Evolutionary conservation across 352 stramenopile species (phyloP).

Genomic region (Halophytophthora batemanensis): DNA sequence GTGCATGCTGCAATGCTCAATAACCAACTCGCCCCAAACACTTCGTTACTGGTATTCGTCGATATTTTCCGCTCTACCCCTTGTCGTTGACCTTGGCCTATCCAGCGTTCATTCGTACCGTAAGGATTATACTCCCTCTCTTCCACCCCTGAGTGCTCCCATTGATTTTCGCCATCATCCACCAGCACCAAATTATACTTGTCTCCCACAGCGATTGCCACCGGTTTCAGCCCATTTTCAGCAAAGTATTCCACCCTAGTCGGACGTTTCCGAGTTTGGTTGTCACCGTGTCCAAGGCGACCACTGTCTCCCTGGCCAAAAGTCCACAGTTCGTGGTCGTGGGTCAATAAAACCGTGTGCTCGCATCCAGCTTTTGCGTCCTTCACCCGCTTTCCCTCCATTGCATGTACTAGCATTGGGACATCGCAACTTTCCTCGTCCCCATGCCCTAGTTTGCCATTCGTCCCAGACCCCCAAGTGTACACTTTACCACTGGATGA

Average conservation of each 20-base stretch:
- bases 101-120: neutral
- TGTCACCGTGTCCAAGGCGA: constrained; percentile 71
- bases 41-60: neutral
- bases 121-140: neutral
- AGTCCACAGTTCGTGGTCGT: constrained; percentile 67
- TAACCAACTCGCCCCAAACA: constrained; percentile 24
- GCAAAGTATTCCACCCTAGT: constrained; percentile 57
- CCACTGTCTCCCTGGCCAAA: constrained; percentile 82
- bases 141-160: constrained; percentile 1
- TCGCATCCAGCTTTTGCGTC: constrained; percentile 81
- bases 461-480: constrained; percentile 77
- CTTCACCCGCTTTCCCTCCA: constrained; percentile 50
- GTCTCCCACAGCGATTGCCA: constrained; percentile 80
- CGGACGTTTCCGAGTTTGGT: constrained; percentile 52
- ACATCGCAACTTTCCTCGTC: constrained; percentile 78
- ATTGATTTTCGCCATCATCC: constrained; percentile 26
- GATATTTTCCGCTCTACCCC: constrained; percentile 4
- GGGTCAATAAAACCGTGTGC: constrained; percentile 63
- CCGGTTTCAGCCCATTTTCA: constrained; percentile 41
- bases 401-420: constrained; percentile 44
- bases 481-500: constrained; percentile 55
- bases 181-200: constrained; percentile 86
- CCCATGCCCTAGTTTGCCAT: constrained; percentile 79
- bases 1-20: constrained; percentile 7
- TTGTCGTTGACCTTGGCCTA: constrained; percentile 2